These are phyloP conservation scores for Neofusicoccum ribis DNA, from an alignment of 2,329 filamentous ascomycete species.

Conservation along the genomic window DNA sequence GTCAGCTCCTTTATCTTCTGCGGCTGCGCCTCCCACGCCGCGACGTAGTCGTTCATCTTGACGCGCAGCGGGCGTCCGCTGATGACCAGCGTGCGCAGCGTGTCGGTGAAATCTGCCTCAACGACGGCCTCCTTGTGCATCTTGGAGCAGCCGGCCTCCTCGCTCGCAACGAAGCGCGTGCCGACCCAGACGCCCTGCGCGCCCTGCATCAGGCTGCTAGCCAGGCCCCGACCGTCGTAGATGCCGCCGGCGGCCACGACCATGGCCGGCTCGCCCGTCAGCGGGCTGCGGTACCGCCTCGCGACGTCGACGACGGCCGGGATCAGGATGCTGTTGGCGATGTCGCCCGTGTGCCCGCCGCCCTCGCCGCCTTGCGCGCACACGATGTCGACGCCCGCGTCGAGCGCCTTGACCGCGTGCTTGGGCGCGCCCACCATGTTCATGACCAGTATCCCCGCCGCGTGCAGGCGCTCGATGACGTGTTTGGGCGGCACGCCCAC, in stretches of 20 bases:
- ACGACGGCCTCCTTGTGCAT: conserved; percentile 85
- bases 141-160: conserved; percentile 77
- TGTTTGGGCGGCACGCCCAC: conserved; percentile 79
- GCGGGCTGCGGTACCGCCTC: conserved; percentile 65
- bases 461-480: conserved; percentile 75
- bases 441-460: conserved; percentile 82
- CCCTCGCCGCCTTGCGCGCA: conserved; percentile 93
- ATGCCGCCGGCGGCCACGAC: conserved; percentile 91
- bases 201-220: conserved; percentile 81
- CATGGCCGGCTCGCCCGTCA: conserved; percentile 70
- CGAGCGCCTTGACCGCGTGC: conserved; percentile 85
- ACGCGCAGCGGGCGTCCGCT: conserved; percentile 79
- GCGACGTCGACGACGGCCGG: conserved; percentile 87
- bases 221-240: conserved; percentile 76
- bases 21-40: conserved; percentile 75
- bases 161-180: conserved; percentile 82
- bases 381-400: conserved; percentile 84
- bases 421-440: conserved; percentile 96
- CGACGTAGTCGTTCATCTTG: conserved; percentile 80
- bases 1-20: conserved; percentile 75
- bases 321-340: conserved; percentile 82
- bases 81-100: conserved; percentile 77
- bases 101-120: conserved; percentile 74
- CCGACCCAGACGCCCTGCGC: conserved; percentile 92
- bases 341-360: conserved; percentile 87